Evolutionary conservation across 306 rosid species (phyloP).

Genomic region (Lathyrus oleraceus): DNA sequence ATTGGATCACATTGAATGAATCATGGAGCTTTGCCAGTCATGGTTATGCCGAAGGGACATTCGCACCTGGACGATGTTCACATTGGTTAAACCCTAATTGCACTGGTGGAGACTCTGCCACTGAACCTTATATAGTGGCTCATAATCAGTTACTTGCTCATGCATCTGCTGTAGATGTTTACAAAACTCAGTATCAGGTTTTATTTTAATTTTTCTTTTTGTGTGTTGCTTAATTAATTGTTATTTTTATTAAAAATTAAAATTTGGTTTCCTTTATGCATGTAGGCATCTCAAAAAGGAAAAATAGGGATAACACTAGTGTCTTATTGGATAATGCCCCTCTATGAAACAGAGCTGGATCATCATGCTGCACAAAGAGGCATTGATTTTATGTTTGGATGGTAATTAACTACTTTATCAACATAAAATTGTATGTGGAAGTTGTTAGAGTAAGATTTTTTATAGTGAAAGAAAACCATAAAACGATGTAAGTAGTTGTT

Average conservation of each 20-base stretch:
- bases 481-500: not conserved
- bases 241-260: not conserved
- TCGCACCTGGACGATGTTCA: constrained; percentile 43
- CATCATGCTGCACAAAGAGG: constrained; percentile 42
- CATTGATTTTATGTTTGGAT: constrained; percentile 51
- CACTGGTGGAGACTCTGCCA: constrained; percentile 45
- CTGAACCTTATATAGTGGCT: constrained; percentile 52
- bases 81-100: constrained; percentile 41
- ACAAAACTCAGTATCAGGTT: constrained; percentile 49
- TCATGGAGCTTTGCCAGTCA: not conserved
- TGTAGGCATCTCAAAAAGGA: constrained; percentile 48
- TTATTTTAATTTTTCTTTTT: not conserved
- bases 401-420: constrained; percentile 23
- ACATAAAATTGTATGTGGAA: not conserved
- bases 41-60: not conserved
- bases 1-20: constrained; percentile 38
- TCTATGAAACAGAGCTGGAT: constrained; percentile 27
- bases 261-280: not conserved
- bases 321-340: constrained; percentile 47
- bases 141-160: constrained; percentile 56
- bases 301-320: constrained; percentile 45
- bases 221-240: not conserved
- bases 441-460: not conserved
- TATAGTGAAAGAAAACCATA: not conserved
- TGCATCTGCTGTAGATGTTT: constrained; percentile 42